These are phyloP conservation scores for Suillus americanus DNA, from an alignment of 768 basidiomycete species.

Conservation along the genomic window DNA sequence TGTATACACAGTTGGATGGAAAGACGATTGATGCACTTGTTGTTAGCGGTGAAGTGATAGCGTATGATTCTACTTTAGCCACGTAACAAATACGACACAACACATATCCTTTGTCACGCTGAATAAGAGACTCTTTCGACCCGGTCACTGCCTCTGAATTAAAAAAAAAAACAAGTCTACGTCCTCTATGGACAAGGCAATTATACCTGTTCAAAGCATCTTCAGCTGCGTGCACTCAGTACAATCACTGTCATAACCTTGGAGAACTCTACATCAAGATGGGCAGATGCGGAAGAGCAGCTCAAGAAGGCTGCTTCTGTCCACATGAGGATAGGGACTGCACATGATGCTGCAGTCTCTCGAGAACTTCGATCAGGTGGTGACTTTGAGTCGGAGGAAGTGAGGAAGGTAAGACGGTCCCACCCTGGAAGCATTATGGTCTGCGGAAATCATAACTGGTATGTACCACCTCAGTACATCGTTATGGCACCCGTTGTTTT, in stretches of 20 bases:
- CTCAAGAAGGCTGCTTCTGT: constrained; percentile 31
- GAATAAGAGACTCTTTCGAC: no score
- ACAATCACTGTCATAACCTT: constrained; percentile 13
- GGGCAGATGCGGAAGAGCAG: constrained; percentile 37
- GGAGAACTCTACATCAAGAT: constrained; percentile 36
- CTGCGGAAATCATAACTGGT: constrained; percentile 29
- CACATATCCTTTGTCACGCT: constrained; percentile 15
- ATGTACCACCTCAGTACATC: constrained; percentile 7
- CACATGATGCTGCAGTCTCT: constrained; percentile 35
- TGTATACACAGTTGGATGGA: constrained; percentile 29
- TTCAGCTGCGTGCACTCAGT: constrained; percentile 29
- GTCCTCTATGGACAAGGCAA: constrained; percentile 5
- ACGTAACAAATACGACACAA: constrained; percentile 24
- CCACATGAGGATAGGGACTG: constrained; percentile 21
- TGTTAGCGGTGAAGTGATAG: constrained; percentile 15
- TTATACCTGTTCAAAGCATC: constrained; percentile 26
- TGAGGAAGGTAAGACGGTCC: constrained; percentile 27
- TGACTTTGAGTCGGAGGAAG: constrained; percentile 21
- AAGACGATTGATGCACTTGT: constrained; percentile 28
- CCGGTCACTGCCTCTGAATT: no score
- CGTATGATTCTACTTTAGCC: constrained; percentile 10
- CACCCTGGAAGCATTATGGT: constrained; percentile 25
- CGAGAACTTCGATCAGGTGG: constrained; percentile 31
- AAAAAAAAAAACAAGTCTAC: no score
- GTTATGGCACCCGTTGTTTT: constrained; percentile 1